Percentiles rank a stretch among this genome's conserved stretches.
These are phyloP conservation scores for Ambrosia trifida DNA, from an alignment of 129 eudicot species.

Conservation along the genomic window DNA sequence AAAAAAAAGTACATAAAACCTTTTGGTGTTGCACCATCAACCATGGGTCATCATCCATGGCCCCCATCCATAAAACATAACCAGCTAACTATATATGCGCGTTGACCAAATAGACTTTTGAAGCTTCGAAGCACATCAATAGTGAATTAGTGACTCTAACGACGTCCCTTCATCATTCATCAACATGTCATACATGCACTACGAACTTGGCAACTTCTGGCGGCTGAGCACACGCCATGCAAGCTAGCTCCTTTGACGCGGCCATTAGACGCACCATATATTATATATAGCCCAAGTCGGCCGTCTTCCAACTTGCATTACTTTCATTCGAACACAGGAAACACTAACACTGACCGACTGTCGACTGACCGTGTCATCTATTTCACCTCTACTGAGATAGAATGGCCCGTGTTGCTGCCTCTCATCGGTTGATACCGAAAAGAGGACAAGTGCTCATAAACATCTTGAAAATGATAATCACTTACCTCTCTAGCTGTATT, in stretches of 20 bases:
- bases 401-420: background rate
- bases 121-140: conserved; percentile 24
- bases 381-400: background rate
- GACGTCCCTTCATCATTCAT: background rate
- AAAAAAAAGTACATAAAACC: too few species aligned
- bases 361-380: too few species aligned
- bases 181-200: background rate
- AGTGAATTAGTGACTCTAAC: conserved; percentile 22
- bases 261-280: conserved; percentile 24
- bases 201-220: conserved; percentile 7
- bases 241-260: conserved; percentile 30
- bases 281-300: conserved; percentile 10
- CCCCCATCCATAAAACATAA: background rate
- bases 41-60: too few species aligned
- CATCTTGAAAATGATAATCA: conserved; percentile 20
- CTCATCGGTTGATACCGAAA: conserved; percentile 35
- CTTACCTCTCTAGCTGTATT: conserved; percentile 27
- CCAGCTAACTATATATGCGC: conserved; percentile 6
- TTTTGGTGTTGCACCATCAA: too few species aligned
- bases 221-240: conserved; percentile 11
- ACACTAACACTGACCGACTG: too few species aligned
- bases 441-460: conserved; percentile 37
- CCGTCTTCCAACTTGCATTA: conserved; percentile 8
- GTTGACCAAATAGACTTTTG: conserved; percentile 21
- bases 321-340: background rate